phyloP scores from a whole-genome alignment of 1,284 basidiomycete genomes.

The Schizopora paradoxa region DNA sequence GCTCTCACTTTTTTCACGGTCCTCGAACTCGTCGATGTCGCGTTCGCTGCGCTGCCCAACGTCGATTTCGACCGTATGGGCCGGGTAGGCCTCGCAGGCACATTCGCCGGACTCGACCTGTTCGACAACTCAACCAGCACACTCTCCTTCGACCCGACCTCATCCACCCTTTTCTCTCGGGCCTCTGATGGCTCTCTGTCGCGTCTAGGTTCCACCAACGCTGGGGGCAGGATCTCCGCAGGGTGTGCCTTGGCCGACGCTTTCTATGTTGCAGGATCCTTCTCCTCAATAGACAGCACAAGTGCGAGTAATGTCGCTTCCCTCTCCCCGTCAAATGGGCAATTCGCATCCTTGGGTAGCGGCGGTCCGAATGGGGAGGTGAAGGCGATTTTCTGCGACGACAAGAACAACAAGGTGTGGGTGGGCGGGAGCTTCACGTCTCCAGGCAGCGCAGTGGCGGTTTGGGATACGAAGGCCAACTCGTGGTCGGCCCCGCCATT shows the following conservation, averaged over 20 bases:
- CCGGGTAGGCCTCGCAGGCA: constrained; percentile 78
- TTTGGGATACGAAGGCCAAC: constrained; percentile 64
- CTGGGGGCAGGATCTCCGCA: constrained; percentile 61
- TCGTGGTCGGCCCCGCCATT: constrained; percentile 80
- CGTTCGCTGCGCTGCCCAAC: constrained; percentile 60
- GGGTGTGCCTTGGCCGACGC: constrained; percentile 57
- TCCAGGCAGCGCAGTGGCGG: constrained; percentile 67
- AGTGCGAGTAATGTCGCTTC: constrained; percentile 66
- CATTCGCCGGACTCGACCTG: constrained; percentile 81
- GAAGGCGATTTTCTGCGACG: constrained; percentile 79
- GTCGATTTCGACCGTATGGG: constrained; percentile 92
- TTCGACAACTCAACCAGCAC: constrained; percentile 53
- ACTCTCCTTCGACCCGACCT: constrained; percentile 60
- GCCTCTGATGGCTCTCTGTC: constrained; percentile 56
- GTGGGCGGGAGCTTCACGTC: constrained; percentile 79
- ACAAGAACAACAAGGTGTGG: constrained; percentile 69
- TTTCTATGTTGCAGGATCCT: constrained; percentile 75
- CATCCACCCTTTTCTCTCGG: constrained; percentile 67
- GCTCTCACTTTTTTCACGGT: constrained; percentile 20
- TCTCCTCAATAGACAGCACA: constrained; percentile 58
- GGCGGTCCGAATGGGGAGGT: constrained; percentile 69
- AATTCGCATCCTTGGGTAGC: constrained; percentile 57
- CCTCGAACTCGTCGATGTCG: constrained; percentile 32
- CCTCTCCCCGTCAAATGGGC: constrained; percentile 54
- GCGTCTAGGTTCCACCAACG: constrained; percentile 61